Percentiles rank a stretch among this genome's conserved stretches.
Conservation (phyloP, 192 early-diverging fungal species). For the Coemansia sp. region DNA sequence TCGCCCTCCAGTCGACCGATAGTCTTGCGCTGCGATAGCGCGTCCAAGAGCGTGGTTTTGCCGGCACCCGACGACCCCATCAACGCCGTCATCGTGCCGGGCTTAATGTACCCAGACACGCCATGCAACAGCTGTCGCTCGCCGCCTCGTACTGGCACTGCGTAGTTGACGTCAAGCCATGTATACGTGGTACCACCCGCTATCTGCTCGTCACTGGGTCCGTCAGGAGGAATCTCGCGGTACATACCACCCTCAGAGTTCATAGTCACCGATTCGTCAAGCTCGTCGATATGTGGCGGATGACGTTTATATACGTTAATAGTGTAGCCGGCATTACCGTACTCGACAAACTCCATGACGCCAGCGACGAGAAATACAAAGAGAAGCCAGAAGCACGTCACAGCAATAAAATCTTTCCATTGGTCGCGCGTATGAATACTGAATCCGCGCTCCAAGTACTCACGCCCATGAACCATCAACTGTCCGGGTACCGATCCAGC, state of each 20-base stretch:
- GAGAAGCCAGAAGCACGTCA: slow-evolving; percentile 40
- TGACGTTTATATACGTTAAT: slow-evolving; percentile 40
- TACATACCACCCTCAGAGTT: slow-evolving; percentile 10
- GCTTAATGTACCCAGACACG: slow-evolving; percentile 68
- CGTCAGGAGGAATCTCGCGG: not conserved
- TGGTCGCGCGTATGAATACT: slow-evolving; percentile 59
- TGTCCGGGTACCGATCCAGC: slow-evolving; percentile 58
- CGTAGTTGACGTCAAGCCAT: slow-evolving; percentile 71
- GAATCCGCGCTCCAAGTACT: slow-evolving; percentile 59
- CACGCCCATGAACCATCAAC: slow-evolving; percentile 58
- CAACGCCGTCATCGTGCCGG: slow-evolving; percentile 76
- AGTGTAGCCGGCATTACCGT: slow-evolving; percentile 38
- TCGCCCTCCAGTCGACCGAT: slow-evolving; percentile 61
- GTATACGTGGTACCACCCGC: slow-evolving; percentile 59
- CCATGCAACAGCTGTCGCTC: slow-evolving; percentile 68
- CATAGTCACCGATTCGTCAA: slow-evolving; percentile 21
- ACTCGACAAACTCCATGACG: slow-evolving; percentile 61
- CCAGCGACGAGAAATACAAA: slow-evolving; percentile 41
- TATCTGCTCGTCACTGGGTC: slow-evolving; percentile 34
- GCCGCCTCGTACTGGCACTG: slow-evolving; percentile 65
- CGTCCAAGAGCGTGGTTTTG: slow-evolving; percentile 67
- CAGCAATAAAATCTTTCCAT: slow-evolving; percentile 64
- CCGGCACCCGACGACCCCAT: slow-evolving; percentile 66
- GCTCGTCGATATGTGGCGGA: slow-evolving; percentile 30
- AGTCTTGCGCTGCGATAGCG: slow-evolving; percentile 72